phyloP scores from a whole-genome alignment of 129 eudicot genomes.

The Tanacetum coccineum region DNA sequence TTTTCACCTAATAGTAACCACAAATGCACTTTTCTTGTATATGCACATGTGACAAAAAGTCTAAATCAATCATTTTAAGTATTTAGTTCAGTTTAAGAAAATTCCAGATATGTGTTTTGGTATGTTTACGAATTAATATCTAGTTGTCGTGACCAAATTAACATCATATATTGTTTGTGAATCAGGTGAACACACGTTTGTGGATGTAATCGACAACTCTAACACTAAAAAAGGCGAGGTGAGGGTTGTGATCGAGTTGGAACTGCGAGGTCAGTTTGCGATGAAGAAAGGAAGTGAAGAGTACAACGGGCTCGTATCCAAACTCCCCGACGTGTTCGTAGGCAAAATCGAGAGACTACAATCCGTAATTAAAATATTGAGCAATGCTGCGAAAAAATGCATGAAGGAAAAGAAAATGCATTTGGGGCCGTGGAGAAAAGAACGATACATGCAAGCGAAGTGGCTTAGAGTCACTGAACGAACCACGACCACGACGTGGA shows the following conservation, averaged over 20 bases:
- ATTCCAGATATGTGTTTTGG: not conserved
- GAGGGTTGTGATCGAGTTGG: slow-evolving; percentile 64
- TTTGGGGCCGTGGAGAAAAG: slow-evolving; percentile 91
- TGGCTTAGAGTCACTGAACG: slow-evolving; percentile 62
- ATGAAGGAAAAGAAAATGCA: slow-evolving; percentile 85
- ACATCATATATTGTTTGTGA: not conserved
- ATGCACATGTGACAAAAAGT: not conserved
- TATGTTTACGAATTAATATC: not conserved
- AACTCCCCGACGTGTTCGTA: slow-evolving; percentile 63
- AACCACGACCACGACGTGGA: not conserved
- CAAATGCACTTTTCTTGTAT: not conserved
- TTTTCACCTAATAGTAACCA: slow-evolving; percentile 8
- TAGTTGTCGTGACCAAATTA: slow-evolving; percentile 10
- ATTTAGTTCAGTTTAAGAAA: not conserved
- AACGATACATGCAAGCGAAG: slow-evolving; percentile 80
- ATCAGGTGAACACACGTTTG: slow-evolving; percentile 75
- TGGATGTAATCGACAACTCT: slow-evolving; percentile 62
- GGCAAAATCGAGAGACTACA: slow-evolving; percentile 65
- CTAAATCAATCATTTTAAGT: slow-evolving; percentile 11
- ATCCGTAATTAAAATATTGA: slow-evolving; percentile 43
- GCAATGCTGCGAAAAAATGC: slow-evolving; percentile 67
- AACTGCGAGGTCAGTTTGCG: slow-evolving; percentile 69
- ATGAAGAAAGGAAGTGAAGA: slow-evolving; percentile 78
- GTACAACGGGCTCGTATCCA: slow-evolving; percentile 46
- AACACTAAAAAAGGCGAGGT: slow-evolving; percentile 52